These are phyloP conservation scores for Euphrasia confusa DNA, from an alignment of 257 asterid species.

Conservation along the genomic window DNA sequence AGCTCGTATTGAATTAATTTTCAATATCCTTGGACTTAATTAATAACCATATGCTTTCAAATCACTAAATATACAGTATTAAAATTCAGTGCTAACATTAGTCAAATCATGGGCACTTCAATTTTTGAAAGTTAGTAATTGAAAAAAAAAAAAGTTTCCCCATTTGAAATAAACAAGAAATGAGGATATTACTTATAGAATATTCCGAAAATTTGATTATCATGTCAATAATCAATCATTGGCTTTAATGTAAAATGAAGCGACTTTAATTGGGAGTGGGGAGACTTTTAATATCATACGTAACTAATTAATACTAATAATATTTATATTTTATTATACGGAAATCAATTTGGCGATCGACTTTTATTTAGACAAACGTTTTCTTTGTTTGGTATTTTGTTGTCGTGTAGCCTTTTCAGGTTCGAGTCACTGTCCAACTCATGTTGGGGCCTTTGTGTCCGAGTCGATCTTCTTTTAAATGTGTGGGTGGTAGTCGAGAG, in stretches of 20 bases:
- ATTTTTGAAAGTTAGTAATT: too few relatives aligned
- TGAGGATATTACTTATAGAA: too few relatives aligned
- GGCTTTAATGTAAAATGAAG: too few relatives aligned
- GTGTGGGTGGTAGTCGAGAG: too few relatives aligned
- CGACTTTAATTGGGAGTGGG: not conserved
- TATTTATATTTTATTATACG: not conserved
- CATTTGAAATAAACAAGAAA: too few relatives aligned
- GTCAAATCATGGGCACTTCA: not conserved
- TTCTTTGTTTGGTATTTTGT: slow-evolving; percentile 20
- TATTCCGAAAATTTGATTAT: too few relatives aligned
- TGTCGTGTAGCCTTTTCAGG: slow-evolving; percentile 24
- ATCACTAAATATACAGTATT: too few relatives aligned
- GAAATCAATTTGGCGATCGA: slow-evolving; percentile 6
- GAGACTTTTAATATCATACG: slow-evolving; percentile 1
- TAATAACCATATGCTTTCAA: too few relatives aligned
- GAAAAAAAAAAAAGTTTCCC: too few relatives aligned
- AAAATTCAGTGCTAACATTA: not conserved
- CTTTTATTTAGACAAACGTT: slow-evolving; percentile 9
- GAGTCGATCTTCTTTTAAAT: not conserved
- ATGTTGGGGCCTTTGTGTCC: slow-evolving; percentile 17
- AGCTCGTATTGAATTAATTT: not conserved
- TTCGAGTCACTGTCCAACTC: slow-evolving; percentile 16
- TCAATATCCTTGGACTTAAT: not conserved
- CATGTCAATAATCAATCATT: too few relatives aligned
- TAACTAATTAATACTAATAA: not conserved